Evolutionary conservation across 345 rosid species (phyloP), one percentile per base, ranked within the genome.

Genomic region (Murraya koenigii): DNA sequence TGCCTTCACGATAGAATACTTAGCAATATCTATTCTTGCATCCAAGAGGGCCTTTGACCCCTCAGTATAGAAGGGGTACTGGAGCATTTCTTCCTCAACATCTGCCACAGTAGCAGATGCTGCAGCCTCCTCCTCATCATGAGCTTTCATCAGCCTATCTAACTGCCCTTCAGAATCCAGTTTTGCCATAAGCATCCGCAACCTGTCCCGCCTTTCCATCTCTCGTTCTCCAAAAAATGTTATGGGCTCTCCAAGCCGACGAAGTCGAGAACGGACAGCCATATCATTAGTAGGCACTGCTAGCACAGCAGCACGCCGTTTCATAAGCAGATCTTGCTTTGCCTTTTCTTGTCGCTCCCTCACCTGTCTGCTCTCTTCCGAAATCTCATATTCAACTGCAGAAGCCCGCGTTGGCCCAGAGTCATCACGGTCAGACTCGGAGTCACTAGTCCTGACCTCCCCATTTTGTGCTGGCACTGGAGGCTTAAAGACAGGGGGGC

Each of bases 261-360:
- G 92, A 74, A 92, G 98, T 20, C 97, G 95, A 35, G 94, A 87
- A 32, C 98, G 87, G 23, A 92, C 97, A n/a, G 97, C 84, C 86
- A 82, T 89, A 83, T 96, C 99, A 83, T 97, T 97, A 39, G 99
- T 93, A 23, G 99, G 99, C 77, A 97, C 99, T 0, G 97, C 99
- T 3, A 97, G 82, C 60, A 97, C 99, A 81, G 97, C 90, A 62
- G 96, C 97, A 3, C 93, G 93, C 20, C 98, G 87, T 87, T 89
- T 97, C 93, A 97, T 77, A 82, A 92, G 32, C 76, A 94, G 76
- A 6, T 94, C 97, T 66, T 92, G 97, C 81, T 87, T 80, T 32
- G 97, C 97, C 89, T 91, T 97, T 74, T 97, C 95, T 73, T 94
- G 97, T 76, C 98, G 83, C 80, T 93, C 97, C 77, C 92, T 88